Evolutionary conservation across 2,329 filamentous ascomycete species (phyloP), one percentile per base, ranked within the genome.

Genomic region (Claviceps purpurea): DNA sequence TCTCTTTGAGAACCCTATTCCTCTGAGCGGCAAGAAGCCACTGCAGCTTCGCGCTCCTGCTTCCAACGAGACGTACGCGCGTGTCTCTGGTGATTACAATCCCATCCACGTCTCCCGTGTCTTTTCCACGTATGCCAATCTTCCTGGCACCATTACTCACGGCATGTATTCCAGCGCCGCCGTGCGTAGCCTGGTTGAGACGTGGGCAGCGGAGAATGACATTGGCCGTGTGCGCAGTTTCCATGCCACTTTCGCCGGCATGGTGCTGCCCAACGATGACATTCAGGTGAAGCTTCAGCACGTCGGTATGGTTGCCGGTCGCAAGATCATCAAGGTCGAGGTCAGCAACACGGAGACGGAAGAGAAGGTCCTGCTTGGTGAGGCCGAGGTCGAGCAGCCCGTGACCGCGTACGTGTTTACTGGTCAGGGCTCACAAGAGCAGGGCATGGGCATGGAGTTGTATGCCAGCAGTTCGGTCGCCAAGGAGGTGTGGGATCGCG

Each of bases 371-470:
- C 77, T 98, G 4, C 75, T 95, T 49, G 93, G 89, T 64, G 91
- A 97, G 71, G 93, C 93, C 26, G 93, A 98, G 70, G 89, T 98
- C 54, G 93, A 98, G 71, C 93, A 98, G 68, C 94, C 94, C 7
- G 89, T 93, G 38, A 95, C 91, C 2, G 85, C 93, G 5, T 98
- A 98, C 63, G 89, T 98, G 60, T 98, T 98, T 71, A 98, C 94
- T 57, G 93, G 93, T 52, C 93, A 98, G 70, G 93, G 93, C 61
- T 96, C 90, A 49, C 94, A 98, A 70, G 93, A 98, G 70, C 93
- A 98, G 69, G 93, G 93, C 56, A 98, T 98, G 93, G 93, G 93
- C 71, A 98, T 98, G 93, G 93, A 97, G 64, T 78, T 98, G 50
- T 98, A 98, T 68, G 85, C 78, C 63, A 95, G 85, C 76, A 97